Evolutionary conservation across 805 yeast genomes (phyloP).

Genomic region (Teunomyces barrocoloradensis): DNA sequence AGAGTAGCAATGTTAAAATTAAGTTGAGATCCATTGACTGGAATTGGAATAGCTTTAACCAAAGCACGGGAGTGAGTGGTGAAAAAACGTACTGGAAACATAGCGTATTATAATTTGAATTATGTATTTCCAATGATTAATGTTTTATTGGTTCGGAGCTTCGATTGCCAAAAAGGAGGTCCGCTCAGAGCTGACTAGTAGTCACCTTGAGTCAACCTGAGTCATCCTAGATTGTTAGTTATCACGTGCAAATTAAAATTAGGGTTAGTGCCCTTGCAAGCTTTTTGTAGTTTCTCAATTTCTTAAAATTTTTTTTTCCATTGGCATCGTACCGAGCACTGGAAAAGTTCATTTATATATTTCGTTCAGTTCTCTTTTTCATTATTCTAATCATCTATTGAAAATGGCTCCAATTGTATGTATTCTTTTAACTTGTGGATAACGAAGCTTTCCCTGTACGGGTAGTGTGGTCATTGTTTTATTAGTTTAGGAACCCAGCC

Average conservation of each 20-base stretch:
- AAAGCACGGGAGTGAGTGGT: neutral
- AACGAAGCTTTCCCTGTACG: slow-evolving; percentile 38
- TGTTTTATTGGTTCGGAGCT: neutral
- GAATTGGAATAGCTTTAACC: neutral
- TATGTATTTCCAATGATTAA: neutral
- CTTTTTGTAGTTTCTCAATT: neutral
- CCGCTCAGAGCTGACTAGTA: neutral
- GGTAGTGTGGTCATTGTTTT: slow-evolving; percentile 17
- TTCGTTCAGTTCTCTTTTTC: slow-evolving; percentile 5
- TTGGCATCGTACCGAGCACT: neutral
- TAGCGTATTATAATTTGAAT: neutral
- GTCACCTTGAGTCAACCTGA: slow-evolving; percentile 6
- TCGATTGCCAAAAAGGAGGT: neutral
- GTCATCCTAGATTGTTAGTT: neutral
- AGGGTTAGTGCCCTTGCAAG: neutral
- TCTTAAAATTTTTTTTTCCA: neutral
- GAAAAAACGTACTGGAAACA: neutral
- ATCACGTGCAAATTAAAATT: slow-evolving; percentile 1
- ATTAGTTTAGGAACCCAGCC: slow-evolving; percentile 4
- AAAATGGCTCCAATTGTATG: slow-evolving; percentile 94
- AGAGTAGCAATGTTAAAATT: slow-evolving; percentile 9
- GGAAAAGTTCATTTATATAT: neutral
- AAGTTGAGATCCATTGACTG: slow-evolving; percentile 6
- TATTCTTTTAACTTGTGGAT: slow-evolving; percentile 27
- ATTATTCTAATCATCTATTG: slow-evolving; percentile 12